phyloP scores from a whole-genome alignment of 306 rosid species.

The Vachellia collinsii region DNA sequence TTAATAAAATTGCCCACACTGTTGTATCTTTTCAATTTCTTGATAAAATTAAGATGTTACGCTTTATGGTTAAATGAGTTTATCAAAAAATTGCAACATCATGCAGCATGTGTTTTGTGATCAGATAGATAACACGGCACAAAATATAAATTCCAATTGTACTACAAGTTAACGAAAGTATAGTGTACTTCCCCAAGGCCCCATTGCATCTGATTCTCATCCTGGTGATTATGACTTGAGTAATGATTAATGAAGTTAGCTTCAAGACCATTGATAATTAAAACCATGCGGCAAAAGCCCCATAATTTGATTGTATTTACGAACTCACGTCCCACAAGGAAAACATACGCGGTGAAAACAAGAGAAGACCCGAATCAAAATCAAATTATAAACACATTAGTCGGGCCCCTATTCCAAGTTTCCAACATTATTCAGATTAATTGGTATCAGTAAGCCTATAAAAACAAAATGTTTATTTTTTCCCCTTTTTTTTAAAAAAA shows the following conservation, averaged over 20 bases:
- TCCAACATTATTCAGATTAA: background rate
- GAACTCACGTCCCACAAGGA: background rate
- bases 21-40: background rate
- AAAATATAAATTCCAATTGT: background rate
- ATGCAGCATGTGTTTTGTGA: background rate
- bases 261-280: background rate
- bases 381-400: background rate
- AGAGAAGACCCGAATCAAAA: background rate
- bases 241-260: background rate
- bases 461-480: background rate
- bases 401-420: too few relatives aligned
- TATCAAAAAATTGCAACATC: background rate
- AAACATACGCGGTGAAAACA: background rate
- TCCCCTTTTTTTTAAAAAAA: too few relatives aligned
- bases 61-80: background rate
- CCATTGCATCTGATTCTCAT: background rate
- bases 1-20: constrained; percentile 22
- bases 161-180: background rate
- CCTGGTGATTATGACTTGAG: background rate
- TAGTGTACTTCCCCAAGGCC: background rate
- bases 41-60: background rate
- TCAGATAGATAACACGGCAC: background rate
- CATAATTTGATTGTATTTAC: background rate
- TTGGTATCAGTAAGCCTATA: too few relatives aligned
- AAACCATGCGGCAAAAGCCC: background rate